phyloP scores from a whole-genome alignment of 208 protist genomes.

The Leishmania arabica region DNA sequence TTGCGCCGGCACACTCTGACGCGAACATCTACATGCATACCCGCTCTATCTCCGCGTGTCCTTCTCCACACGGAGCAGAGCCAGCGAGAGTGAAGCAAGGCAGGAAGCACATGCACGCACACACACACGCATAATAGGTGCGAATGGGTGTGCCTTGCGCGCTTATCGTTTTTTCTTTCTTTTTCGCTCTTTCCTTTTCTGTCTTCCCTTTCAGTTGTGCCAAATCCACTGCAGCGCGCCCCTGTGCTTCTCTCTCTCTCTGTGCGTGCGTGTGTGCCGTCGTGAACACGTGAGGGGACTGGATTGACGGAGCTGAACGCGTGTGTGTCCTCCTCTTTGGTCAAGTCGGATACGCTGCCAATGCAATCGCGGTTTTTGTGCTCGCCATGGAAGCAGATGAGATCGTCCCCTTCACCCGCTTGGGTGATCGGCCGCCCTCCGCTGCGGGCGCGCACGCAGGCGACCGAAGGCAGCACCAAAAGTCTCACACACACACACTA shows the following conservation, averaged over 20 bases:
- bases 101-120: not conserved
- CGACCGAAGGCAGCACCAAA: no score
- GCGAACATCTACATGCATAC: not conserved
- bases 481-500: not conserved
- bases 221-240: not conserved
- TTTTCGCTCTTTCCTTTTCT: slow-evolving; percentile 1
- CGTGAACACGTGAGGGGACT: not conserved
- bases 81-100: not conserved
- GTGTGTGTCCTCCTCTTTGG: not conserved
- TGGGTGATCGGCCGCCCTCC: no score
- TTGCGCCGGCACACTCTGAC: not conserved
- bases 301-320: not conserved
- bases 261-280: not conserved
- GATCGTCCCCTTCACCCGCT: no score
- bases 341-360: no score
- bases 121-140: not conserved
- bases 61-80: not conserved
- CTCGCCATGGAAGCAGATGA: no score
- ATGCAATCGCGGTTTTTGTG: no score
- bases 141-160: not conserved
- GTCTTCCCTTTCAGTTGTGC: not conserved
- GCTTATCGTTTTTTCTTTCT: not conserved
- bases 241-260: not conserved
- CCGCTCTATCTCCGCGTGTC: not conserved
- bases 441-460: no score